Evolutionary conservation across 2,329 filamentous ascomycete species (phyloP), one percentile per base, ranked within the genome.

Genomic region (Calonectria pseudoreteaudii): DNA sequence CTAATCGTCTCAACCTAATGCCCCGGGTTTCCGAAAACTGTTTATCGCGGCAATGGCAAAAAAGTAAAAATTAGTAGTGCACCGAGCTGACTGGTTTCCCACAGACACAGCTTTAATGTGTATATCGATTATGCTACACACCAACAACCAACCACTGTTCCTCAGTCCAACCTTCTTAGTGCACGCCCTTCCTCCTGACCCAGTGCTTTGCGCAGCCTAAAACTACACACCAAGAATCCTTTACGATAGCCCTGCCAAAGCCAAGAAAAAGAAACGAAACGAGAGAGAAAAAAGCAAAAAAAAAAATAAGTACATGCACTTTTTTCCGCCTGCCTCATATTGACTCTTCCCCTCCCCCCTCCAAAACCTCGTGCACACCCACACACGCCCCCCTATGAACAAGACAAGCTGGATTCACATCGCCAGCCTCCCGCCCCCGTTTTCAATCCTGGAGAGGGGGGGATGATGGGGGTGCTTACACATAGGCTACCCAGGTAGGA

Each of bases 331-430:
- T 53, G 68, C 68, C 53, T 70, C 44, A 28, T 64, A 58, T 38
- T 53, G 34, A 70, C 50, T 47, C 30, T 47, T 23, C 16, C 38
- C 36, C 31, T 11, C 56, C 13, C 34, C 23, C n/a, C 60, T 44
- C 34, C 23, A 52, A 44, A 26, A 18, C 34, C 44, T 23, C 44
- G 44, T 47, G 18, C 30, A 38, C 36, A 36, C 30, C 23, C 41
- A 52, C 44, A 50, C 41, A 52, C 44, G 26, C 49, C 65, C 52
- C 38, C 41, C 28, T n/a, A 41, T 5, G 16, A 38, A 56, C 47
- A 38, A 9, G n/a, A 50, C 23, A 18, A 72, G 38, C 58, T 66
- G 66, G 66, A 50, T 31, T 67, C 56, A 68, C 53, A 72, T 44
- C 49, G 16, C 65, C 70, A 62, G 30, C 53, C 47, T 67, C 65